Evolutionary conservation across 148 eudicot species (phyloP).

Genomic region (Polygonum aviculare): DNA sequence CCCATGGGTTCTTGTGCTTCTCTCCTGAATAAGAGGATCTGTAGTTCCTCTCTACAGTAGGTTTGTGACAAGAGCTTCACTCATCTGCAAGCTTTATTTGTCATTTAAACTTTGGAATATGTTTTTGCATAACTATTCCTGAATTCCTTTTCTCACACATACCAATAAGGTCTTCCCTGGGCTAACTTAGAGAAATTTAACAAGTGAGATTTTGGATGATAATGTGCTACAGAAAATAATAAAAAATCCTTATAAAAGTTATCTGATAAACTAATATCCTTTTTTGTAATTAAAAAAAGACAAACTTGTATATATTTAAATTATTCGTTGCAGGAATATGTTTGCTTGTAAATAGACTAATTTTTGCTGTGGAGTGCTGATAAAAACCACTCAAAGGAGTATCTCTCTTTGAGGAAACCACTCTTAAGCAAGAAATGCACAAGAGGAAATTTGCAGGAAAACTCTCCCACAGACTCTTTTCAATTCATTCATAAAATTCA

Average conservation of each 20-base stretch:
- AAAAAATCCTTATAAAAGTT: not conserved
- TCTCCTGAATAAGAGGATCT: not conserved
- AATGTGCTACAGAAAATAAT: not conserved
- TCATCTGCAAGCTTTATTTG: not conserved
- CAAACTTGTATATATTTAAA: not conserved
- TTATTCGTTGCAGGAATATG: not conserved
- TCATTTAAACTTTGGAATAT: not conserved
- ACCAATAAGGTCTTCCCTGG: not conserved
- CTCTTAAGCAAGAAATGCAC: too few species aligned
- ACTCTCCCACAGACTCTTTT: too few species aligned
- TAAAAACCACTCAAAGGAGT: too few species aligned
- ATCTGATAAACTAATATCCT: not conserved
- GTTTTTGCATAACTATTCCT: not conserved
- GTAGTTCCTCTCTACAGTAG: not conserved
- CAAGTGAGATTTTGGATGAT: not conserved
- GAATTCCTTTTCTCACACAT: not conserved
- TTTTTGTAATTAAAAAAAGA: not conserved
- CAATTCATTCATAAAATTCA: too few species aligned
- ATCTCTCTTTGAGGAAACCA: too few species aligned
- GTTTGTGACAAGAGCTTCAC: not conserved
- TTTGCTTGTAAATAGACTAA: not conserved
- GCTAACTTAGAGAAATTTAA: not conserved
- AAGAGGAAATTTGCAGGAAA: too few species aligned
- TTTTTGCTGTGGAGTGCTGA: not conserved
- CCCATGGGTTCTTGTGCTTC: not conserved